Evolutionary conservation across 257 asterid genomes (phyloP), one percentile per base, ranked within the genome.

Genomic region (Cinchona pubescens): DNA sequence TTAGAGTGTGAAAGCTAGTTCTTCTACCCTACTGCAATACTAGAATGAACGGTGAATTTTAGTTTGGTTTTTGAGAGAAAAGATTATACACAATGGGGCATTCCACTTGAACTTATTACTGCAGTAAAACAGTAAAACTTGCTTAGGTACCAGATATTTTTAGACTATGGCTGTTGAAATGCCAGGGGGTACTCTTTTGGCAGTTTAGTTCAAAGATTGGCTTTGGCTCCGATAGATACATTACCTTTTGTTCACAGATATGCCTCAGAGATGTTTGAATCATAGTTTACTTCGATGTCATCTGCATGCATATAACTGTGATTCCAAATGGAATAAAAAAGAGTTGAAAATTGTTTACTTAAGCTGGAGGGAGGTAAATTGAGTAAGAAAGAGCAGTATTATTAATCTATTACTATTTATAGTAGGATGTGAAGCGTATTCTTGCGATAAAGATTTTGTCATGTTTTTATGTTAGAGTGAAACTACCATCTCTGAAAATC

Each of bases 381-480:
- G 9, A 11, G 61, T 51, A 4, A 40, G 53, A 11, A 30, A 55
- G 69, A 69, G 49, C 10, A 42, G 23, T 72, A 46, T 16, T 67
- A 32, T 69, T n/a, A n/a, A n/a, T n/a, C n/a, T n/a, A 67, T 51
- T 21, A 42, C 15, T 37, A 45, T 7, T 45, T 16, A 23, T 19
- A 0, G 53, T 42, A 35, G 66, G 7, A 51, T 19, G 23, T 34
- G 66, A 46, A 73, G 7, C 56, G 7, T 62, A 30, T 76, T 13
- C 19, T 58, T 62, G 30, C 71, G 27, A 74, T 71, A 53, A 60
- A 37, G 29, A 55, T 40, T 51, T 64, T 69, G 29, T 80, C 76
- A 38, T 38, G 42, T n/a, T n/a, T n/a, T 71, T 75, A 69, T 76
- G 64, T 46, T 87, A 92, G 98, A 89, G 83, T 62, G 92, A 88